phyloP scores from a whole-genome alignment of 208 protist genomes.

The Acanthamoeba royreba region DNA sequence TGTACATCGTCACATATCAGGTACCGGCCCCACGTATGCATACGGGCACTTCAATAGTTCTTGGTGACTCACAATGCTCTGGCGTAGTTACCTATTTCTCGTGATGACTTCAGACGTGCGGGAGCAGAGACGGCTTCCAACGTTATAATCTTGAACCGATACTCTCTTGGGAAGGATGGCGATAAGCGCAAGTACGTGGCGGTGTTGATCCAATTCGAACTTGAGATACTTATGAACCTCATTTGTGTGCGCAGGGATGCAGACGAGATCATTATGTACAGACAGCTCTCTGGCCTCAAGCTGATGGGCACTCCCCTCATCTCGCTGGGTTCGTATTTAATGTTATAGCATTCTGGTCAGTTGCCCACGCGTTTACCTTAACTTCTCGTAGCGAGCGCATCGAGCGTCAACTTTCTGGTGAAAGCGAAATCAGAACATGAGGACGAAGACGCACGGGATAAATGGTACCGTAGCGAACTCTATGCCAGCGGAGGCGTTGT shows the following conservation, averaged over 20 bases:
- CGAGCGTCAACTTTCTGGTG: not conserved
- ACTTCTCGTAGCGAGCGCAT: not conserved
- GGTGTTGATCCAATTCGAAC: not conserved
- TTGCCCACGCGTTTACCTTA: not conserved
- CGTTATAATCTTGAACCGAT: not conserved
- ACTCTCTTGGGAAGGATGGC: not conserved
- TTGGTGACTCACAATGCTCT: not conserved
- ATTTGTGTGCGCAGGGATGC: not conserved
- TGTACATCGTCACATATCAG: not conserved
- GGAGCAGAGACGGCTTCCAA: not conserved
- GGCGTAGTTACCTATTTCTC: not conserved
- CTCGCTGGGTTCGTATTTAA: not conserved
- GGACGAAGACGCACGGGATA: not conserved
- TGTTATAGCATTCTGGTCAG: not conserved
- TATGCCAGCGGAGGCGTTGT: slow-evolving; percentile 28
- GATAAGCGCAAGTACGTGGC: not conserved
- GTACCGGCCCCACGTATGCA: not conserved
- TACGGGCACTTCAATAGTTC: not conserved
- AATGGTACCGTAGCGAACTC: not conserved
- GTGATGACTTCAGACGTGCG: not conserved
- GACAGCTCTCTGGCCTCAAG: not conserved
- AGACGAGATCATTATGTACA: slow-evolving; percentile 1
- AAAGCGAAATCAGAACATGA: not conserved
- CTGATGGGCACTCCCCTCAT: not conserved
- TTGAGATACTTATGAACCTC: not conserved